Evolutionary conservation across 345 rosid species (phyloP), one percentile per base, ranked within the genome.

Genomic region (Arabis alpina): DNA sequence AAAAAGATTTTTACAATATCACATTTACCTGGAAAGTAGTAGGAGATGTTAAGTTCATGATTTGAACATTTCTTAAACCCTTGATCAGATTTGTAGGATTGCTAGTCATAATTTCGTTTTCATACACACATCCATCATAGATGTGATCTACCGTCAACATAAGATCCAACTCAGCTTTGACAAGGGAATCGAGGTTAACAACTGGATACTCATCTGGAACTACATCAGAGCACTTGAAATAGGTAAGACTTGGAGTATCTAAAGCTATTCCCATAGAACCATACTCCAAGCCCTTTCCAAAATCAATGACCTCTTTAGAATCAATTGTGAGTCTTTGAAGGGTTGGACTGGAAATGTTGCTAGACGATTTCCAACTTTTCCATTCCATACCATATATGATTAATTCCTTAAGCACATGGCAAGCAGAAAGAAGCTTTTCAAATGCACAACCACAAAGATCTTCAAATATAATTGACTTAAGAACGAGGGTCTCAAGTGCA

Each of bases 61-160:
- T 10, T n/a, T 55, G 54, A 45, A 68, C 64, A 45, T 56, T 56
- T 32, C 47, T 61, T 44, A 43, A 61, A 52, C 52, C 50, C 2
- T 62, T 45, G 4, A 62, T 10, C 27, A 34, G 37, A 34, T 34
- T 34, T 34, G 37, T 34, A 6, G 37, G 37, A 34, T 34, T 34
- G 37, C 37, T 34, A 6, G 37, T 34, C 6, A 34, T 34, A 6
- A 5, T 6, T 6, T 34, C 37, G 37, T 32, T 6, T 0, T 5
- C 36, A 32, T 5, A 1, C 6, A 34, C 37, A 1, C 0, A 34
- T 6, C 37, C 37, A 6, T 34, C 2, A 8, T 6, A 5, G 37
- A 0, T 34, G 32, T 28, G 32, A 28, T 28, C 32, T 28, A 28
- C 32, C 4, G 32, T 28, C 4, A 28, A 28, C 32, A 3, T 2